Base-by-base conservation (phyloP, 805 yeast genomes). In the Candida sakaeoensis region DNA sequence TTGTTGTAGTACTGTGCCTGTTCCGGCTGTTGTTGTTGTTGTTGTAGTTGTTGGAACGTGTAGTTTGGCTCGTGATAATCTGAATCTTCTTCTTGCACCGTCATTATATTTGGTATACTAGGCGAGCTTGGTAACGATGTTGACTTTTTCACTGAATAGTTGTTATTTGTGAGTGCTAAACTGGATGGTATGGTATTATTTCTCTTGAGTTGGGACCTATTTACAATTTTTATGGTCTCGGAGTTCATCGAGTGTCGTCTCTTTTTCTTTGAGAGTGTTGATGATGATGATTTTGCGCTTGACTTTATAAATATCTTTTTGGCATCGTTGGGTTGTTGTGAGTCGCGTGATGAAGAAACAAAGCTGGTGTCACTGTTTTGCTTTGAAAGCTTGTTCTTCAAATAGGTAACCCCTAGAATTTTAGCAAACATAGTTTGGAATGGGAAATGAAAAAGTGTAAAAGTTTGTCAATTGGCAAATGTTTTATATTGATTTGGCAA, bases 181-280 rank as follows among this genome's bases (percentile, higher is more conserved):
- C 32, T 22, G 2, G 40, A 36, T 12, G 40, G 40, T 12, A 36
- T 23, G 10, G 34, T 8, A 29, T 36, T 36, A 9, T 16, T 9
- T 29, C 34, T 28, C 22, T 8, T n/a, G 7, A 36, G 18, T 23
- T 36, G 40, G 6, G 40, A 28, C 16, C 40, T 19, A 36, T 28
- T 36, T 4, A 36, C n/a, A 2, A 13, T 18, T 27, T 24, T 28
- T 9, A 15, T 18, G 5, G 29, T 9, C 2, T 34, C 37, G 13
- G 36, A 5, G 4, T 29, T 23, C 4, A 17, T 10, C 16, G 30
- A 15, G 13, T 25, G 27, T 10, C 30, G 23, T 16, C 30, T 23
- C 17, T 15, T 34, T 10, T 34, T 34, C 30, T 16, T 33, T 13
- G n/a, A n/a, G n/a, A n/a, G n/a, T n/a, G n/a, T n/a, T n/a, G n/a